Conservation (phyloP, 2,329 filamentous ascomycete genomes). For the Pyrenochaeta sp. region DNA sequence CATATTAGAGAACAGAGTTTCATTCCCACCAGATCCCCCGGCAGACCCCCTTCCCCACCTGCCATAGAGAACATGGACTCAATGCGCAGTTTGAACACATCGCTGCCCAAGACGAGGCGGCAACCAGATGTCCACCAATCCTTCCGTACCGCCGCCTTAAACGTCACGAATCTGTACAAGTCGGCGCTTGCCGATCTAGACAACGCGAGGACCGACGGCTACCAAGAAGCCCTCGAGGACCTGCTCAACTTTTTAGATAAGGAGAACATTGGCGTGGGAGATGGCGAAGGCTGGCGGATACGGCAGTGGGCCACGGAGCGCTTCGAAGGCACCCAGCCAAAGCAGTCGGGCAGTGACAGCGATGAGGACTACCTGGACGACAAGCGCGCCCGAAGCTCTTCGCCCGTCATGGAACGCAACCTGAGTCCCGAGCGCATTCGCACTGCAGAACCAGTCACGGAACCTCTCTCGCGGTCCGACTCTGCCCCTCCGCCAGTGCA, state of each 20-base stretch:
- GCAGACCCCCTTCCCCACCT: constrained; percentile 7
- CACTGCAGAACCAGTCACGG: constrained; percentile 24
- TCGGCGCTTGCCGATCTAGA: constrained; percentile 80
- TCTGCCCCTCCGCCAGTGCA: constrained; percentile 50
- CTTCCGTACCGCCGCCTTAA: constrained; percentile 91
- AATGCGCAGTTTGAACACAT: constrained; percentile 52
- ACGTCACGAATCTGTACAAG: constrained; percentile 96
- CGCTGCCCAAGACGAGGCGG: constrained; percentile 45
- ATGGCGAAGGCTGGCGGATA: constrained; percentile 77
- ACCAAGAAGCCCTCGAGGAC: constrained; percentile 93
- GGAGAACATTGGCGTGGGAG: constrained; percentile 76
- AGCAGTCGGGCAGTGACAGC: constrained; percentile 66
- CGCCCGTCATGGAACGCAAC: constrained; percentile 64
- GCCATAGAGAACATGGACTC: constrained; percentile 42
- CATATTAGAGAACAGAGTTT: not conserved
- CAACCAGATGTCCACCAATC: constrained; percentile 73
- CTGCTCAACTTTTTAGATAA: constrained; percentile 84
- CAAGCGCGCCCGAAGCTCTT: constrained; percentile 66
- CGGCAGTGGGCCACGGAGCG: constrained; percentile 74
- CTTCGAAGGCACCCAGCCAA: constrained; percentile 67
- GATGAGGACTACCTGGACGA: constrained; percentile 71
- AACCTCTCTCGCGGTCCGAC: constrained; percentile 32
- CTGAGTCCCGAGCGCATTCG: constrained; percentile 52
- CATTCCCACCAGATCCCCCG: constrained; percentile 1
- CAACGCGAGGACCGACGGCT: constrained; percentile 79